phyloP scores from a whole-genome alignment of 768 basidiomycete genomes.

The Amanita pallidorosea region DNA sequence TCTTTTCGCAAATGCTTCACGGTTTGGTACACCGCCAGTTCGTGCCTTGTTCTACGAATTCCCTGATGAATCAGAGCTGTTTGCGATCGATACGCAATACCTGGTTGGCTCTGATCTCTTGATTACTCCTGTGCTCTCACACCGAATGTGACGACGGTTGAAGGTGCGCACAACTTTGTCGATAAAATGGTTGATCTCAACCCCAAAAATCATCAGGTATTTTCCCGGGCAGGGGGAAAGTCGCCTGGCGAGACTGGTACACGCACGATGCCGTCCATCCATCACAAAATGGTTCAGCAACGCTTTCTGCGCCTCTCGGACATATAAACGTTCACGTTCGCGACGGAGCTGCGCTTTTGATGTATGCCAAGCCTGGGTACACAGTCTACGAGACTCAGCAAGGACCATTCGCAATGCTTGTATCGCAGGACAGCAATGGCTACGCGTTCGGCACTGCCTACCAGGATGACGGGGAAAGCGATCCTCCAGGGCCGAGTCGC shows the following conservation, averaged over 20 bases:
- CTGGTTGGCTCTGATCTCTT: slow-evolving; percentile 60
- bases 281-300: slow-evolving; percentile 28
- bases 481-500: slow-evolving; percentile 44
- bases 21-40: slow-evolving; percentile 55
- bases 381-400: slow-evolving; percentile 57
- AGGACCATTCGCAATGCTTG: slow-evolving; percentile 52
- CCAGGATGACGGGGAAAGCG: slow-evolving; percentile 59
- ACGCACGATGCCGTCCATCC: slow-evolving; percentile 46
- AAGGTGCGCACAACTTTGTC: slow-evolving; percentile 29
- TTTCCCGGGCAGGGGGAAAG: slow-evolving; percentile 50
- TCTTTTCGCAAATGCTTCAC: slow-evolving; percentile 60
- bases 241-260: slow-evolving; percentile 67
- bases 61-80: slow-evolving; percentile 56
- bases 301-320: slow-evolving; percentile 55
- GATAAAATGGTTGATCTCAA: background rate
- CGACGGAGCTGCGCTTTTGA: slow-evolving; percentile 53
- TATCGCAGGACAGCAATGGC: slow-evolving; percentile 38
- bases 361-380: slow-evolving; percentile 54
- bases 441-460: slow-evolving; percentile 50
- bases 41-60: slow-evolving; percentile 75
- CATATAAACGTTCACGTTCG: slow-evolving; percentile 73
- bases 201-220: slow-evolving; percentile 28
- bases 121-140: slow-evolving; percentile 64
- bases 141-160: slow-evolving; percentile 58
- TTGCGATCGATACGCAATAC: slow-evolving; percentile 58